Evolutionary conservation across 2,329 filamentous ascomycete species (phyloP), one percentile per base, ranked within the genome.

Genomic region (Fusarium abutilonis): DNA sequence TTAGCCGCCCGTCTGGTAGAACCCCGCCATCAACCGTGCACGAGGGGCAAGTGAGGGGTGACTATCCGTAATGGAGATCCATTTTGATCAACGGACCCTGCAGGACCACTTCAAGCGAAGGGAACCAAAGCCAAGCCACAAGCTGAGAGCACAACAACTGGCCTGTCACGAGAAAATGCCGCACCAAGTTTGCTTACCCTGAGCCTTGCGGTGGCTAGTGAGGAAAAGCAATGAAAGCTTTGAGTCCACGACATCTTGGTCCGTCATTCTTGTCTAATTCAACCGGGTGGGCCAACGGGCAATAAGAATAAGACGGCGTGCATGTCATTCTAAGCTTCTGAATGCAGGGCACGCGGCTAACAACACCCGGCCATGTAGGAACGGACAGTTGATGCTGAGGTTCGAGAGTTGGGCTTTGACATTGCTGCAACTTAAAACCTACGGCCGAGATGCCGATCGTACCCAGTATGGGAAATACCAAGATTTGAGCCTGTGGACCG

Each of bases 11-110:
- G 46, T 9, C 38, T 32, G 44, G 36, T 52, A 21, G 34, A 29
- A 63, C 63, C 59, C 63, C 63, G 41, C 63, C 51, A 56, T 64
- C 44, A 47, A 48, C 63, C 63, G 63, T 66, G 58, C 58, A 63
- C 50, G 45, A 66, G 62, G 60, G 46, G 40, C 23, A 60, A 48
- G 35, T 56, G 61, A 64, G 61, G 62, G 62, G 57, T 46, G 57
- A 49, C 11, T 32, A 32, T 32, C 4, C 14, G 31, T 57, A 47
- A 60, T 60, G 48, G 47, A 65, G 63, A 59, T 52, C 49, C 41
- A 29, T 52, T 46, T 52, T 64, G 63, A 66, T 66, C 63, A 66
- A 66, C 50, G 58, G 63, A 66, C 63, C 63, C 63, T 66, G 63
- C 63, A 66, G 58, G 50, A 56, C 44, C 44, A 49, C 39, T 21